phyloP scores from a whole-genome alignment of 768 basidiomycete genomes.

The Boletus rubescentipes region DNA sequence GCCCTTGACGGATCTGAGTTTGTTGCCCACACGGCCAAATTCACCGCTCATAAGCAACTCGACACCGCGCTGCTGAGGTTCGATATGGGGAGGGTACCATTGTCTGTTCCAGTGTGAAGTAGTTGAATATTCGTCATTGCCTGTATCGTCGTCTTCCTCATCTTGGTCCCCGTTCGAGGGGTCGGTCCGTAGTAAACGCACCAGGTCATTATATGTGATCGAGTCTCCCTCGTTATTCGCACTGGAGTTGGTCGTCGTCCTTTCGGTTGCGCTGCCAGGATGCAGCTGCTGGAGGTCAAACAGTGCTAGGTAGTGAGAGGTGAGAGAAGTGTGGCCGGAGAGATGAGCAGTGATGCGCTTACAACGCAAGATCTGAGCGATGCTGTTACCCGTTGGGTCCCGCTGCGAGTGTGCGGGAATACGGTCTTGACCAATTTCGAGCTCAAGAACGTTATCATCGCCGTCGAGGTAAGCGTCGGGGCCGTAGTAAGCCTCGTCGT shows the following conservation, averaged over 20 bases:
- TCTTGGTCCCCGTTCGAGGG: conserved; percentile 34
- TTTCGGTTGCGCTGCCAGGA: conserved; percentile 11
- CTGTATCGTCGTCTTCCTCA: conserved; percentile 41
- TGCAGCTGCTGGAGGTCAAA: conserved; percentile 30
- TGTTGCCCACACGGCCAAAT: conserved; percentile 66
- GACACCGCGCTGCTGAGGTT: conserved; percentile 64
- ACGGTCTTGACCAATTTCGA: conserved; percentile 31
- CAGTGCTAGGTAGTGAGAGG: conserved; percentile 19
- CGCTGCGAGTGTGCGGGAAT: background rate
- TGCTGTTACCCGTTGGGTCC: background rate
- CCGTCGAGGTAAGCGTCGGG: conserved; percentile 36
- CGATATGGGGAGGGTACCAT: conserved; percentile 44
- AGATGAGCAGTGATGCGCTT: conserved; percentile 3
- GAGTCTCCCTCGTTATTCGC: background rate
- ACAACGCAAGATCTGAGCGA: conserved; percentile 33
- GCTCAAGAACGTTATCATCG: conserved; percentile 35
- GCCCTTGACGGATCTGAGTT: conserved; percentile 43
- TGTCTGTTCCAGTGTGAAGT: conserved; percentile 27
- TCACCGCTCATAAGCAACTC: conserved; percentile 73
- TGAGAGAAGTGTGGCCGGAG: background rate
- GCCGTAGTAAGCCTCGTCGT: conserved; percentile 33
- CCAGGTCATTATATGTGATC: conserved; percentile 28
- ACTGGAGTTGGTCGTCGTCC: background rate
- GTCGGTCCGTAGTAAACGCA: conserved; percentile 18
- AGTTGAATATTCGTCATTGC: conserved; percentile 30